Percentiles rank a stretch among this genome's conserved stretches.
phyloP scores from a whole-genome alignment of 2,329 filamentous ascomycete species.

The Pseudogymnoascus verrucosus region DNA sequence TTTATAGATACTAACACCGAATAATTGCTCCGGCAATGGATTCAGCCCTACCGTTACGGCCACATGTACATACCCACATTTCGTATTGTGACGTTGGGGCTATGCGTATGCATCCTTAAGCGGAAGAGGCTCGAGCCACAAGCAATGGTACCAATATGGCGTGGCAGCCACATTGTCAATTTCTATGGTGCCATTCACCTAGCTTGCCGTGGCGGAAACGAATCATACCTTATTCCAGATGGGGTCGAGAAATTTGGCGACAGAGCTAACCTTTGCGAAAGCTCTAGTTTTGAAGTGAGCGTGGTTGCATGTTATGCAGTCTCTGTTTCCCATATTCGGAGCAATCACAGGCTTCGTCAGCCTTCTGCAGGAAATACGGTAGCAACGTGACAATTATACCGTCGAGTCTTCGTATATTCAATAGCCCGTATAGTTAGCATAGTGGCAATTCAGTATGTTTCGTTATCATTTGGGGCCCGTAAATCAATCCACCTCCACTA shows the following conservation, averaged over 20 bases:
- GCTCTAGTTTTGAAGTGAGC: slow-evolving; percentile 24
- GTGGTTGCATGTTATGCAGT: slow-evolving; percentile 23
- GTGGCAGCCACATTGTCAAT: slow-evolving; percentile 20
- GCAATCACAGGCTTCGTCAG: slow-evolving; percentile 13
- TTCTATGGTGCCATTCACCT: slow-evolving; percentile 32
- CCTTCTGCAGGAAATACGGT: not conserved
- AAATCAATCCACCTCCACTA: not conserved
- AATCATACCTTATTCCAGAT: slow-evolving; percentile 27
- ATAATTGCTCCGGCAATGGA: slow-evolving; percentile 28
- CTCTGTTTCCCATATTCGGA: slow-evolving; percentile 19
- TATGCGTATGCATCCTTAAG: slow-evolving; percentile 20
- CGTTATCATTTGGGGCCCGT: not conserved
- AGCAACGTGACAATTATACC: not conserved
- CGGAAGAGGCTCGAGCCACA: not conserved
- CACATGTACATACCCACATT: slow-evolving; percentile 27
- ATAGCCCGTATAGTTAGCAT: not conserved
- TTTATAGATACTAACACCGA: slow-evolving; percentile 25
- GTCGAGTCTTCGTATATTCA: not conserved
- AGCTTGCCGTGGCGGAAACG: slow-evolving; percentile 29
- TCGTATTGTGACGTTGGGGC: slow-evolving; percentile 19
- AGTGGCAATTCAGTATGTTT: not conserved
- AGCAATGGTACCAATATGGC: slow-evolving; percentile 11
- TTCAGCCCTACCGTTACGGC: slow-evolving; percentile 29
- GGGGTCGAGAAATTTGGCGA: slow-evolving; percentile 9
- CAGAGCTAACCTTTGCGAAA: slow-evolving; percentile 12